phyloP scores from a whole-genome alignment of 2,329 filamentous ascomycete genomes.

The Myriosclerotinia scirpicola region DNA sequence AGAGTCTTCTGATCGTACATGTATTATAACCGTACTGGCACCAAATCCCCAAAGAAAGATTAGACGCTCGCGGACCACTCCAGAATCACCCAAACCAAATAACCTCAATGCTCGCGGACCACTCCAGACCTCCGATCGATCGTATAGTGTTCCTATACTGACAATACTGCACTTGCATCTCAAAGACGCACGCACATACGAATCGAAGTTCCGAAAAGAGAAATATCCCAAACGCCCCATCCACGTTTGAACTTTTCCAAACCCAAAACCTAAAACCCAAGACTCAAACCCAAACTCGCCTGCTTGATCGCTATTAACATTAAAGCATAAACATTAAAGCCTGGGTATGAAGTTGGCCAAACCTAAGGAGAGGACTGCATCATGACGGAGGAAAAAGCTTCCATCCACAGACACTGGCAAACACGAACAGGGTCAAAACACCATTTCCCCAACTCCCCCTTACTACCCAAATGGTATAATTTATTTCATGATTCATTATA shows the following conservation, averaged over 20 bases:
- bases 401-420: neutral
- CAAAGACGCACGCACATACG: neutral
- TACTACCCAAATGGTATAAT: too few relatives aligned
- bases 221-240: neutral
- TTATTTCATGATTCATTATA: neutral
- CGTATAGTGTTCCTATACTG: neutral
- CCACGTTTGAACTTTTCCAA: neutral
- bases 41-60: neutral
- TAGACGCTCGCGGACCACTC: neutral
- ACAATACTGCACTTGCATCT: too few relatives aligned
- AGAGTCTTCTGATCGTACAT: too few relatives aligned
- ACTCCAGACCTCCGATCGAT: neutral
- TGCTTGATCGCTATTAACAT: neutral
- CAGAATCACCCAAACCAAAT: too few relatives aligned
- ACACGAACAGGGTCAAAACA: neutral
- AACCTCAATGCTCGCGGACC: neutral
- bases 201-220: neutral
- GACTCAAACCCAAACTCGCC: neutral
- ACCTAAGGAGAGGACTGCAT: neutral
- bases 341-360: neutral
- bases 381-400: neutral
- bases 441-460: neutral
- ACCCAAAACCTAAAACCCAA: neutral
- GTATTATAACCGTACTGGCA: too few relatives aligned
- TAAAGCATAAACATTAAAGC: neutral